Base-by-base conservation (phyloP, 176 grass and related monocot genomes). In the Puccinellia tenuiflora region DNA sequence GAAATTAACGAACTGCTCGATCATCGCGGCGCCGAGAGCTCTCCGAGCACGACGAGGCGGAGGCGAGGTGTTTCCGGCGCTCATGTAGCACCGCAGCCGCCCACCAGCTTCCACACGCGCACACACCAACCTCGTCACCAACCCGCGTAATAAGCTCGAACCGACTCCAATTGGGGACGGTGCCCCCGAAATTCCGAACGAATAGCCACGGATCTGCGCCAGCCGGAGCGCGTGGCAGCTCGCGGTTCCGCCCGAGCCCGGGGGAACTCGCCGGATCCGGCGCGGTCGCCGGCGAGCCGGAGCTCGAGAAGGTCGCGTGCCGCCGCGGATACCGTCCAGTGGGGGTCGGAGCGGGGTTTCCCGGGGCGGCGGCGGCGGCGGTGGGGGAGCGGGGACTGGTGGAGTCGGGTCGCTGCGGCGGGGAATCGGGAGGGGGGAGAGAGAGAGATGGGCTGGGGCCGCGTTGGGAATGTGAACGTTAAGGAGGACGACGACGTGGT, bases 1-100 rank as follows among this genome's bases (percentile, higher is more conserved):
- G 72, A 99, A 99, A 77, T 94, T 99, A 79, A 99, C 90, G 81
- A 99, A 99, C 75, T 99, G 97, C 75, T 99, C 93, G 79, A 96
- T 99, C 97, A 99, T 99, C 25, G 87, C 45, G 61, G 60, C 73
- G 60, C 60, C 46, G 60, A 35, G 37, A 77, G 73, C 88, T 83
- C 62, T 38, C 68, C 46, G 16, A 67, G 56, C 47, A 83, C 55
- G 84, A 73, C 56, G 65, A n/a, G 17, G 73, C 22, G 8, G 63
- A 14, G 55, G 25, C 22, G 65, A 10, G 12, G 29, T 33, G 29
- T 33, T 56, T 12, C 38, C 40, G 50, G 31, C 18, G 39, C 80
- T 86, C 88, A 90, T 86, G 84, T 68, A n/a, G n/a, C n/a, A 86
- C 84, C 25, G 25, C 37, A 9, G 40, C 21, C 33, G 0, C 18